Percentiles rank a stretch among this genome's conserved stretches.
Evolutionary conservation across 257 asterid species (phyloP).

Genomic region (Echites panduratus): DNA sequence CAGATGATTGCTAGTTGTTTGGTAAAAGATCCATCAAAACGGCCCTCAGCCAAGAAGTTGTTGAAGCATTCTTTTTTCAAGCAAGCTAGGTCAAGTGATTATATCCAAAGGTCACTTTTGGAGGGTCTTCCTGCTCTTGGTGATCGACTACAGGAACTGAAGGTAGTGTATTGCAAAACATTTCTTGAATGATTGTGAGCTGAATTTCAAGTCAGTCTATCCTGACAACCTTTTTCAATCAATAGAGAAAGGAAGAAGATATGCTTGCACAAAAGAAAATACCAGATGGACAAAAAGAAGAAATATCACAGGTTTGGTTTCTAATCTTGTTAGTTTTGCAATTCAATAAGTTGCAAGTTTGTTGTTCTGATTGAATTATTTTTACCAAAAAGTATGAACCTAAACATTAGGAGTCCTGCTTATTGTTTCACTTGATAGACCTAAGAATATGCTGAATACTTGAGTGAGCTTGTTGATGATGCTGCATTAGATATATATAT

Average conservation of each 20-base stretch:
- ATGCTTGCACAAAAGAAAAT: constrained; percentile 97
- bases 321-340: background rate
- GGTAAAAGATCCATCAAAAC: constrained; percentile 94
- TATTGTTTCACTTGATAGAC: background rate
- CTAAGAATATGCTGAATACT: background rate
- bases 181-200: background rate
- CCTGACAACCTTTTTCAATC: constrained; percentile 25
- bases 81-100: constrained; percentile 93
- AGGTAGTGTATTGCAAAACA: constrained; percentile 43
- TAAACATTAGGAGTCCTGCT: background rate
- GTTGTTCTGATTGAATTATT: background rate
- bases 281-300: constrained; percentile 90
- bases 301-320: constrained; percentile 80
- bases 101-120: constrained; percentile 59
- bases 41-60: constrained; percentile 87
- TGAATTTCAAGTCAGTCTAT: constrained; percentile 18
- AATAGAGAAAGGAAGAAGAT: constrained; percentile 83
- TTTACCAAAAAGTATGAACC: background rate
- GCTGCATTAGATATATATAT: background rate
- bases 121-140: constrained; percentile 94
- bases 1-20: constrained; percentile 97
- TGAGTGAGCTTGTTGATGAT: background rate
- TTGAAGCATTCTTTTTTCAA: constrained; percentile 86
- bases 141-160: constrained; percentile 69
- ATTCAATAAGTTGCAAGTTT: background rate